Evolutionary conservation across 2,329 filamentous ascomycete genomes (phyloP), one percentile per base, ranked within the genome.

Genomic region (Lachnellula cervina): DNA sequence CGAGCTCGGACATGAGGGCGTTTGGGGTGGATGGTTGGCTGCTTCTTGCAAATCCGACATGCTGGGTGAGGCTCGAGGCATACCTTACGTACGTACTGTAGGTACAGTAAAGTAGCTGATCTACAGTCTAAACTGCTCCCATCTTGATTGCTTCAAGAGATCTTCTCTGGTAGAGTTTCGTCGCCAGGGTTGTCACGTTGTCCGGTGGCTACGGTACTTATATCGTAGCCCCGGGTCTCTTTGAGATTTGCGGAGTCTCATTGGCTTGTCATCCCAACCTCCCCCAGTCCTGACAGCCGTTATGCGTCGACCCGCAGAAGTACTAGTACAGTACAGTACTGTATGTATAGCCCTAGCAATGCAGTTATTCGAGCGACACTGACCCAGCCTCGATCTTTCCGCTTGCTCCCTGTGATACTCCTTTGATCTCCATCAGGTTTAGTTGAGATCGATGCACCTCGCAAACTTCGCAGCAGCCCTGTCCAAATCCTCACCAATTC

Each of bases 301-400:
- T 61, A 59, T 67, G 64, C 63, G 57, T 63, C 59, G 56, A 61
- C 61, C 64, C 64, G 61, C 60, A 61, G 61, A 50, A 55, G n/a
- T n/a, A n/a, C n/a, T n/a, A n/a, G n/a, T n/a, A n/a, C n/a, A n/a
- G n/a, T n/a, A n/a, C n/a, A 19, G 21, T 23, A 23, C 21, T 48
- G 28, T 32, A 32, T 32, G 28, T 32, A 55, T 57, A 52, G 57
- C 56, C 58, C 57, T 50, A 59, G 53, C 62, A 52, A 61, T 56
- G 51, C 58, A 66, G 65, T 68, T 61, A 64, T 59, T 59, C 56
- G 49, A 55, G 52, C 52, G 40, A 55, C 40, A 52, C 23, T 40
- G 52, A 56, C 62, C 64, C 57, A 64, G 56, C 59, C 61, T 64
- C 65, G 64, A 69, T 69, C 66, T 66, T 60, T 63, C 56, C 65